Percentiles rank a stretch among this genome's conserved stretches.
phyloP scores from a whole-genome alignment of 306 rosid genomes.

The Dryas drummondii region DNA sequence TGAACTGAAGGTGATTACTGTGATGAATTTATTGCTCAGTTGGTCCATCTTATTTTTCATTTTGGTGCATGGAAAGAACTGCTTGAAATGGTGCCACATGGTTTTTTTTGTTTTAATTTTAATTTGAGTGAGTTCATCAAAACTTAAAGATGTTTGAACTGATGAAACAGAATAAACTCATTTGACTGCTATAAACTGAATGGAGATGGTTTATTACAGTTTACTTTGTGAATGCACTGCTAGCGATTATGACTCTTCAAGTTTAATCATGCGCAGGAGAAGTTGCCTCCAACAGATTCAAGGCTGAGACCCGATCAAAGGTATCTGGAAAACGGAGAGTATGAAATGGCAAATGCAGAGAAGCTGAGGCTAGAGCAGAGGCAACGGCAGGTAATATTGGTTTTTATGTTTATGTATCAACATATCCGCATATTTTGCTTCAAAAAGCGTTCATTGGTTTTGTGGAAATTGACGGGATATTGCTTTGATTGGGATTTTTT shows the following conservation, averaged over 20 bases:
- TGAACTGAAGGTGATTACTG: constrained; percentile 78
- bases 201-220: background rate
- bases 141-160: background rate
- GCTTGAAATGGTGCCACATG: background rate
- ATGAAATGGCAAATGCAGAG: constrained; percentile 94
- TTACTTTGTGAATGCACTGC: background rate
- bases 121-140: background rate
- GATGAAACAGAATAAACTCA: background rate
- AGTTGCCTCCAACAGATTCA: constrained; percentile 98
- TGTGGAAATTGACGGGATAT: constrained; percentile 12
- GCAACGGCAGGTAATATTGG: constrained; percentile 81
- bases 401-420: background rate
- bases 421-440: background rate
- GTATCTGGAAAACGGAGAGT: constrained; percentile 94
- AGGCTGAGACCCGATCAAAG: constrained; percentile 98
- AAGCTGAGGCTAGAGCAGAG: constrained; percentile 93
- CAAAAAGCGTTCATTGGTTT: background rate
- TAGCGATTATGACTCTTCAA: background rate
- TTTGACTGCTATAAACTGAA: background rate
- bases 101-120: background rate
- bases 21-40: constrained; percentile 9
- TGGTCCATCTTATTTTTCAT: background rate
- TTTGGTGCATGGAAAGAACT: background rate
- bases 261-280: constrained; percentile 50
- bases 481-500: constrained; percentile 24